A percentile compares a stretch with the other conserved stretches of the same genome.
phyloP scores from a whole-genome alignment of 768 basidiomycete species.

The Lactarius akahatsu region DNA sequence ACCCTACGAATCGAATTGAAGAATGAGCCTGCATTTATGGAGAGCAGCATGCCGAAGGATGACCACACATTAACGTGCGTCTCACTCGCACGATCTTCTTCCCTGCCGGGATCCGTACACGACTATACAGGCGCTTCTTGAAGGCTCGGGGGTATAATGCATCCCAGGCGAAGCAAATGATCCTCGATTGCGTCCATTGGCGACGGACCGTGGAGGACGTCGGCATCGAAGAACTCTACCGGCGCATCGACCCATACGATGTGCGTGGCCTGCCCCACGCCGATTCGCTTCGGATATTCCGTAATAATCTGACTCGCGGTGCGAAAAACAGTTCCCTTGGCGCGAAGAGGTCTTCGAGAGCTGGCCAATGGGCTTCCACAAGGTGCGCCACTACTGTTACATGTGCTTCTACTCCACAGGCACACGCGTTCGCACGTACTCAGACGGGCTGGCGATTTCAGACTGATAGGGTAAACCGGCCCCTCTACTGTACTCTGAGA shows the following conservation, averaged over 20 bases:
- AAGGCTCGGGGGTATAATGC: slow-evolving; percentile 67
- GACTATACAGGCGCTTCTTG: slow-evolving; percentile 64
- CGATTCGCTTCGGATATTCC: neutral
- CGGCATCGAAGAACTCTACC: slow-evolving; percentile 66
- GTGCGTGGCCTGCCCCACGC: slow-evolving; percentile 40
- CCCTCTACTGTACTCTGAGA: neutral
- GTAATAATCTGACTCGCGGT: neutral
- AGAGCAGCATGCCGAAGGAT: slow-evolving; percentile 22
- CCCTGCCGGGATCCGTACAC: neutral
- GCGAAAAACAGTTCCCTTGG: slow-evolving; percentile 61
- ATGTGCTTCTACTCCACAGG: too few relatives aligned
- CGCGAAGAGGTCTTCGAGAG: slow-evolving; percentile 66
- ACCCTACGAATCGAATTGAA: slow-evolving; percentile 17
- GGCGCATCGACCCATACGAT: slow-evolving; percentile 64
- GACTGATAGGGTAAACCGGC: slow-evolving; percentile 61
- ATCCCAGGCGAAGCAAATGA: slow-evolving; percentile 60
- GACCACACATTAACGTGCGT: slow-evolving; percentile 22
- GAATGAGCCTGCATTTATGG: slow-evolving; percentile 11
- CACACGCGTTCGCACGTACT: too few relatives aligned
- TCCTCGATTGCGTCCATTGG: slow-evolving; percentile 67
- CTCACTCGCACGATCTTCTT: neutral
- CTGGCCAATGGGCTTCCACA: slow-evolving; percentile 81
- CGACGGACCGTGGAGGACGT: slow-evolving; percentile 59
- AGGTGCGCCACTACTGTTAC: slow-evolving; percentile 42
- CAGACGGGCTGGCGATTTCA: slow-evolving; percentile 31